Evolutionary conservation across 805 yeast genomes (phyloP), one percentile per base, ranked within the genome.

Genomic region (Candida arabinofermentans): DNA sequence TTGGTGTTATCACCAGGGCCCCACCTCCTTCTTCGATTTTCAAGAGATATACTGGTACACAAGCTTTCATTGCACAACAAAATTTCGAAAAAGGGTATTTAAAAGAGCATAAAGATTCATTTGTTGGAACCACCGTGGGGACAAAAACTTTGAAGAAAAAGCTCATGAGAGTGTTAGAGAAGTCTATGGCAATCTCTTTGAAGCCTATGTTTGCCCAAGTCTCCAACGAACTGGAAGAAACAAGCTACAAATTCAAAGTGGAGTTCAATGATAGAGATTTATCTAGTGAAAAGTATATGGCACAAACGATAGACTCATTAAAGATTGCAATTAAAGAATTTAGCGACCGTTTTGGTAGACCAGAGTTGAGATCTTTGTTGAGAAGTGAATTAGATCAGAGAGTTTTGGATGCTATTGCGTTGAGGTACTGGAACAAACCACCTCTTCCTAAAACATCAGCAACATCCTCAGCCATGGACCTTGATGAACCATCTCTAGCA

Each of bases 221-320:
- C 39, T 86, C 86, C 47, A 90, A 81, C 56, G 99, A 93, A 62
- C 73, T 90, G 34, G 99, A 95, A 60, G 99, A 95, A 55, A 79
- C 97, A 0, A 69, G 93, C 1, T 93, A 93, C 60, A 81, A 83
- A 59, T 93, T 88, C 68, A 93, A 93, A 61, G 99, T 93, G 19
- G 97, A 93, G 62, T 93, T 89, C 65, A 93, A 93, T 59, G 99
- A 93, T 63, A 77, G 97, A 40, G 86, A 84, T 27, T 71, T 93
- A 48, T 93, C 99, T 0, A 96, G 98, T 13, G 93, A 89, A 56
- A 87, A 95, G 44, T 93, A 93, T 58, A 72, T 93, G 52, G 96
- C 97, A 18, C 91, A 86, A 57, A 87, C 93, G 42, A 78, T 93
- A 26, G 99, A 93, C 62, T 69, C 85, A 37, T 72, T 95, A 57